Evolutionary conservation across 306 rosid species (phyloP), one percentile per base, ranked within the genome.

Genomic region (Pachyrhizus erosus): DNA sequence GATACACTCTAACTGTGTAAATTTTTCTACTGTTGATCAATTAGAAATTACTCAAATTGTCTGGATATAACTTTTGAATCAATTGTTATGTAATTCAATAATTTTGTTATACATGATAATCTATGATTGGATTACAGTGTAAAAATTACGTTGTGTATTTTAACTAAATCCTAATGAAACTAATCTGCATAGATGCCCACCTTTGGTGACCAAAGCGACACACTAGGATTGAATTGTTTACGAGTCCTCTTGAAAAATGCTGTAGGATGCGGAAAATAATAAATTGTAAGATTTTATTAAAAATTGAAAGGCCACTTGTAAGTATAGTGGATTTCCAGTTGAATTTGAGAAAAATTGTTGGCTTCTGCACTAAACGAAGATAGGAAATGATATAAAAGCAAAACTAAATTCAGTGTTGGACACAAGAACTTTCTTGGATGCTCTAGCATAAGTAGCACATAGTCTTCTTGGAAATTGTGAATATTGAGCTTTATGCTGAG

Each of bases 351-450:
- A 66, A 62, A 74, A 24, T 46, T 65, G 24, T 37, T 39, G 75
- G 64, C 69, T 81, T 74, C 69, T 60, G 34, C 40, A 26, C 67
- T 5, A 5, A 27, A 61, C 1, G 10, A 27, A 61, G 9, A 61
- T 61, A 61, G 14, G 20, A 61, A 61, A 61, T 61, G 9, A 61
- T 27, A 27, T 61, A 26, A 61, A 27, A 61, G 33, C 14, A 26
- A 61, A 9, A 27, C 20, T 27, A 14, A 61, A 61, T 5, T 61
- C 9, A 13, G 9, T 61, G 10, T 26, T 60, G 9, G 68, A 61
- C 17, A 45, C 20, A 20, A 43, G 58, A 78, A 72, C 17, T 49
- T 77, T 21, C 24, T 70, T 78, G 58, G 68, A 46, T 69, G 81
- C 37, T 64, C 67, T 70, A 23, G 68, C 75, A 60, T 61, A 18